Conservation (phyloP, 2,329 filamentous ascomycete species). For the Hirsutella thompsonii region DNA sequence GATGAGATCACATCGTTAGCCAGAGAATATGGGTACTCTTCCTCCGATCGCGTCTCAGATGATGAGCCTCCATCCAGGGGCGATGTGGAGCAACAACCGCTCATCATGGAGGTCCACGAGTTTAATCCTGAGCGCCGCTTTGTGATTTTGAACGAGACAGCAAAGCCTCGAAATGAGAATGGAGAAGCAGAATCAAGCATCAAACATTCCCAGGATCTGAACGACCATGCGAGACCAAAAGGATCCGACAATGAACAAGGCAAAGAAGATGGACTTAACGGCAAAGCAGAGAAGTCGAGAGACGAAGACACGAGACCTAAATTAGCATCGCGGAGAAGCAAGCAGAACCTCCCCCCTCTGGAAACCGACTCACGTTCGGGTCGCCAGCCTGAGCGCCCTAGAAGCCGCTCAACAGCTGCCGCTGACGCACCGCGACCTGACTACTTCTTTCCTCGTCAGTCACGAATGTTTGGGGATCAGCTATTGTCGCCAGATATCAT, state of each 20-base stretch:
- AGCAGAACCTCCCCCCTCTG: conserved; percentile 29
- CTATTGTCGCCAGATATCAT: conserved; percentile 29
- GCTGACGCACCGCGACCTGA: conserved; percentile 17
- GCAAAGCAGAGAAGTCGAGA: neutral
- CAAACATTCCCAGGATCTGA: neutral
- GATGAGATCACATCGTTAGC: conserved; percentile 52
- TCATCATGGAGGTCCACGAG: conserved; percentile 51
- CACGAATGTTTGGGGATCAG: conserved; percentile 17
- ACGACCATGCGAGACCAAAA: neutral
- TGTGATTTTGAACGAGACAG: conserved; percentile 36
- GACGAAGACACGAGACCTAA: conserved; percentile 7
- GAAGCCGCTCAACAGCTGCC: conserved; percentile 19
- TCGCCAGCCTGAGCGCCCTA: conserved; percentile 15
- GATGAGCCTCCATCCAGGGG: conserved; percentile 51
- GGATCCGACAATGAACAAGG: neutral
- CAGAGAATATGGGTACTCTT: conserved; percentile 38
- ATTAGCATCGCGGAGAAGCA: conserved; percentile 17
- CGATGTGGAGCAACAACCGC: conserved; percentile 52
- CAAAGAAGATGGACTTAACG: neutral
- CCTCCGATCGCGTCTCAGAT: conserved; percentile 16
- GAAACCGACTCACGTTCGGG: conserved; percentile 25
- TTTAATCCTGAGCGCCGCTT: conserved; percentile 52
- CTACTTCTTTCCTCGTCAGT: conserved; percentile 16
- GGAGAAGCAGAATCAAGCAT: neutral
- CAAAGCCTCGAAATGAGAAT: conserved; percentile 1